Conservation (phyloP, 2,329 filamentous ascomycete genomes). For the Waltergamsia citrina region DNA sequence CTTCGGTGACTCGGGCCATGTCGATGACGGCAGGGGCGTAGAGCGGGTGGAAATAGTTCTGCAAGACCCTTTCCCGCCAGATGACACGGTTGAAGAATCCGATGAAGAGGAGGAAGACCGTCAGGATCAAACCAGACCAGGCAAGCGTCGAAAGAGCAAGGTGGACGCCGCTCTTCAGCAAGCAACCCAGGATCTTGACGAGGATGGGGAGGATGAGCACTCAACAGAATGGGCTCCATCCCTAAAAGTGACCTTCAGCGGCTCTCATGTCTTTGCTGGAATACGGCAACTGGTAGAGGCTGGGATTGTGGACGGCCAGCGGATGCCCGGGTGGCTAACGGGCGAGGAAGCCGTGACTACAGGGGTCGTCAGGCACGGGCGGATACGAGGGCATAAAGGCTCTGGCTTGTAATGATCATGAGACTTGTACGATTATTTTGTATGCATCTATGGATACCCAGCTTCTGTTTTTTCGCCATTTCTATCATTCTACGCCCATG, state of each 20-base stretch:
- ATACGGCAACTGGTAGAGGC: conserved; percentile 68
- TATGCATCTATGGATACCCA: conserved; percentile 4
- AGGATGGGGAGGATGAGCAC: conserved; percentile 11
- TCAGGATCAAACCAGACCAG: neutral
- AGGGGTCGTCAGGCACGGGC: conserved; percentile 57
- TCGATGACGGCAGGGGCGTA: conserved; percentile 49
- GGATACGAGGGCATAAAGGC: conserved; percentile 50
- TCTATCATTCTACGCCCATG: conserved; percentile 35
- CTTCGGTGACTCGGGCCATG: conserved; percentile 54
- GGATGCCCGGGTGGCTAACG: conserved; percentile 86
- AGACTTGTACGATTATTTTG: neutral
- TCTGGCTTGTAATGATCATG: conserved; percentile 33
- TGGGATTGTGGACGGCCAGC: conserved; percentile 64
- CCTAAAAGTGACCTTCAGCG: conserved; percentile 60
- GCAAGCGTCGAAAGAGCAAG: conserved; percentile 18
- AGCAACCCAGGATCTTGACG: conserved; percentile 9
- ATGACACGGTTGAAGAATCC: conserved; percentile 5
- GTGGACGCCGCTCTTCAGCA: conserved; percentile 23
- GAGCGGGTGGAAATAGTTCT: conserved; percentile 52
- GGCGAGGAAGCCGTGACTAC: conserved; percentile 75
- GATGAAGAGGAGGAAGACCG: conserved; percentile 5
- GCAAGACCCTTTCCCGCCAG: conserved; percentile 43
- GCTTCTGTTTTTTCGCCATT: conserved; percentile 2
- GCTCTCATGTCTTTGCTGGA: conserved; percentile 72
- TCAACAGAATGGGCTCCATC: conserved; percentile 20